phyloP scores from a whole-genome alignment of 2,329 filamentous ascomycete genomes.

The Colletotrichum sojae region DNA sequence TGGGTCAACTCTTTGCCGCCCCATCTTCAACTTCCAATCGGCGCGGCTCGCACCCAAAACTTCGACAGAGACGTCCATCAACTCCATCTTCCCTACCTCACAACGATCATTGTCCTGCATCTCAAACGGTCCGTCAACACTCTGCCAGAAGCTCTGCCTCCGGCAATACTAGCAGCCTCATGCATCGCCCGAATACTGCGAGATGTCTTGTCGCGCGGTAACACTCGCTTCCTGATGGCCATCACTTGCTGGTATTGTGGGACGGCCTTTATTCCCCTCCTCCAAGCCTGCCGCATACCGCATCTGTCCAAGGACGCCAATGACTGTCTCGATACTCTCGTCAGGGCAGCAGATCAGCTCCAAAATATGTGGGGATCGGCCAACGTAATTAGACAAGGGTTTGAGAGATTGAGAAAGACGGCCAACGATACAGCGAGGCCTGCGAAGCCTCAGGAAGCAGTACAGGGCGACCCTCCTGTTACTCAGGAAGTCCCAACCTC shows the following conservation, averaged over 20 bases:
- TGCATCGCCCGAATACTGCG: conserved; percentile 55
- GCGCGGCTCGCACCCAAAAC: conserved; percentile 45
- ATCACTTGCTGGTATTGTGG: conserved; percentile 60
- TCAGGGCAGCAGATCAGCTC: conserved; percentile 50
- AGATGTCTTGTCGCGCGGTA: conserved; percentile 55
- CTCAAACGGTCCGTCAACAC: conserved; percentile 52
- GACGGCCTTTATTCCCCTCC: conserved; percentile 56
- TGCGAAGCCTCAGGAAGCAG: not conserved
- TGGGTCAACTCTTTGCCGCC: conserved; percentile 54
- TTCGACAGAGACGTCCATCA: conserved; percentile 59
- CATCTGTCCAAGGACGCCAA: conserved; percentile 49
- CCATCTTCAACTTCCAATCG: conserved; percentile 51
- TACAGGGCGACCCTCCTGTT: no score
- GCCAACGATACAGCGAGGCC: not conserved
- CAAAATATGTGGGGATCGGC: conserved; percentile 54
- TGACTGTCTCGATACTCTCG: conserved; percentile 51
- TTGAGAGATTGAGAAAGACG: conserved; percentile 46
- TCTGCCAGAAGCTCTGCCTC: conserved; percentile 53
- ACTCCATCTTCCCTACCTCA: conserved; percentile 58
- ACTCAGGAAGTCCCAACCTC: not conserved
- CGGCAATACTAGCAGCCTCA: conserved; percentile 55
- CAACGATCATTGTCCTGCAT: conserved; percentile 57
- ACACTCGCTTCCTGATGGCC: conserved; percentile 57
- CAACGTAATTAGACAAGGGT: conserved; percentile 51
- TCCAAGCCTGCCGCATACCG: conserved; percentile 54